A percentile compares a stretch with the other conserved stretches of the same genome.
Evolutionary conservation across 768 basidiomycete species (phyloP).

Genomic region (Naematelia encephala): DNA sequence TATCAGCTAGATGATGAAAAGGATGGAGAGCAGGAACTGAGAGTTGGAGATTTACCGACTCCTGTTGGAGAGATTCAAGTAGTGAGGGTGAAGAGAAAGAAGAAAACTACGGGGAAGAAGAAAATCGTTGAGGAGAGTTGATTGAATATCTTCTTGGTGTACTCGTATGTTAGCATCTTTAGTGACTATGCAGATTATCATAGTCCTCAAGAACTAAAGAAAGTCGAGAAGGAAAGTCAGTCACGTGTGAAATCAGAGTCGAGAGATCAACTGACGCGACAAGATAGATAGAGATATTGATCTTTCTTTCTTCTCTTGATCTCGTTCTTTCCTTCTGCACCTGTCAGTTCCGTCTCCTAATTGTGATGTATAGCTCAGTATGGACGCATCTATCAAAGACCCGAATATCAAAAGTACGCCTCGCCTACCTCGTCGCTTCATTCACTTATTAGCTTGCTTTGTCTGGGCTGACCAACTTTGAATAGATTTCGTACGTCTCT

Average conservation of each 20-base stretch:
- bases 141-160: too few relatives aligned
- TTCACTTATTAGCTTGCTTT: not conserved
- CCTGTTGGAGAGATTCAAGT: slow-evolving; percentile 37
- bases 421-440: not conserved
- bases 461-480: not conserved
- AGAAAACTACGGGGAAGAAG: slow-evolving; percentile 39
- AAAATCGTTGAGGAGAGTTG: slow-evolving; percentile 2
- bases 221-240: too few relatives aligned
- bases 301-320: not conserved
- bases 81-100: slow-evolving; percentile 47
- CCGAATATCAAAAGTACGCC: slow-evolving; percentile 24
- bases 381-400: slow-evolving; percentile 32
- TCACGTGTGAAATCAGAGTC: too few relatives aligned
- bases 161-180: too few relatives aligned
- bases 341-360: not conserved
- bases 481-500: slow-evolving; percentile 37
- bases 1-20: slow-evolving; percentile 31
- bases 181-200: too few relatives aligned
- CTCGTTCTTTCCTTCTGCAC: not conserved
- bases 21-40: not conserved
- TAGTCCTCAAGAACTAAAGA: too few relatives aligned
- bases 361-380: slow-evolving; percentile 2
- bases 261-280: too few relatives aligned
- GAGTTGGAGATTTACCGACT: slow-evolving; percentile 13
- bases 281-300: too few relatives aligned